Base-by-base conservation (phyloP, 495 filamentous ascomycete species). In the Aspergillus baeticus region DNA sequence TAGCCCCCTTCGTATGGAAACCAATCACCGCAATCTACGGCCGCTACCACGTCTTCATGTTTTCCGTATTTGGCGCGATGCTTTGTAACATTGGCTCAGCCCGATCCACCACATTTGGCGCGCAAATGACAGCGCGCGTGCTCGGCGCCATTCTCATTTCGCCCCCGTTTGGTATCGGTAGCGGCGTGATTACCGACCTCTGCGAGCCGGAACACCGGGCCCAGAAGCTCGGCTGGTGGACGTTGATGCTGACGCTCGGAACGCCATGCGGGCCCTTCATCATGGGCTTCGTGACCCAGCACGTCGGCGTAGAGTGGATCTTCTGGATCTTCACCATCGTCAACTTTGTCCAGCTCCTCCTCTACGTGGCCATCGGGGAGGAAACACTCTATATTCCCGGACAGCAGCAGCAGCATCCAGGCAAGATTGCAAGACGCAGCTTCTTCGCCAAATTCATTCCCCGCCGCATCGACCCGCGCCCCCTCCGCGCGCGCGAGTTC, bases 261-360 rank as follows among this genome's bases (percentile, higher is more conserved):
- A 69, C 63, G 2, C 67, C 70, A 0, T 42, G 42, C 10, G 70
- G 69, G 0, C 69, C 70, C 0, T 70, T 73, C 15, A 54, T 70
- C 23, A 70, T 71, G 64, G 69, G 69, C 0, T 71, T 73, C 29
- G 70, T 73, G 14, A 58, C 51, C 2, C 44, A 71, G 33, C 69
- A 68, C 46, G 50, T 69, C 13, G 67, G 69, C 0, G 43, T 63
- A 6, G 45, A 65, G 53, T 71, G 70, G 70, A 69, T 71, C 3
- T 74, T 61, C 50, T 74, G 69, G 67, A 64, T 74, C 31, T 69
- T 69, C 31, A 65, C 67, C 33, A 70, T 73, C 33, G 58, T 73
- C 22, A 68, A 70, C 39, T 63, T 70, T 26, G 56, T 26, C 15
- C 66, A 72, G 36, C 55, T 70, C 18, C 6, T 70, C 6, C 38